phyloP scores from a whole-genome alignment of 441 rosid species.

The Macaranga tanarius region DNA sequence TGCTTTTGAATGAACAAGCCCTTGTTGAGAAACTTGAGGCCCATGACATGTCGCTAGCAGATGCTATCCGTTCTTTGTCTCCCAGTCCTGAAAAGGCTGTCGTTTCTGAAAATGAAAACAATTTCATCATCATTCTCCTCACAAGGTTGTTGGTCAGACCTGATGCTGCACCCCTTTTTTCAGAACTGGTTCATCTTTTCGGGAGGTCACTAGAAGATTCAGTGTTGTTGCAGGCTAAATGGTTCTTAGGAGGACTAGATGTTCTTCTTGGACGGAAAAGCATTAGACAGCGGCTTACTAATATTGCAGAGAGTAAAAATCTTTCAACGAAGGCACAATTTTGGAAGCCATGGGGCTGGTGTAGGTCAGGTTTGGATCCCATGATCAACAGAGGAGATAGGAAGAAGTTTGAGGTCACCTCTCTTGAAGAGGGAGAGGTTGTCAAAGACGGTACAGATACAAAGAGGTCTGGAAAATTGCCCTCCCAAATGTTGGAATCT shows the following conservation, averaged over 20 bases:
- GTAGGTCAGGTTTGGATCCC: constrained; percentile 41
- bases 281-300: constrained; percentile 76
- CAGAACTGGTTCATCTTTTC: constrained; percentile 93
- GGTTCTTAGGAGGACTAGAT: constrained; percentile 89
- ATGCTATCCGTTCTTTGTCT: constrained; percentile 73
- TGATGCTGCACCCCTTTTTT: constrained; percentile 93
- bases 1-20: constrained; percentile 96
- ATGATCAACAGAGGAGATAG: constrained; percentile 49
- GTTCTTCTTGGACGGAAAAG: constrained; percentile 94
- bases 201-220: constrained; percentile 96
- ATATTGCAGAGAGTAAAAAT: constrained; percentile 73
- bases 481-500: constrained; percentile 39
- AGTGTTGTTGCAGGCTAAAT: constrained; percentile 84
- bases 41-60: constrained; percentile 67
- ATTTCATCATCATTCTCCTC: constrained; percentile 80
- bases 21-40: constrained; percentile 79
- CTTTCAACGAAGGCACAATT: constrained; percentile 80
- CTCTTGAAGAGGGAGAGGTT: constrained; percentile 94
- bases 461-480: constrained; percentile 49
- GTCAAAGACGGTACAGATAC: constrained; percentile 64
- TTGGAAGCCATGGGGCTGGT: constrained; percentile 99
- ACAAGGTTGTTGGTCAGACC: constrained; percentile 98
- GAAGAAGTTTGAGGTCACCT: constrained; percentile 60
- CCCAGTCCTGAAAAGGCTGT: constrained; percentile 65
- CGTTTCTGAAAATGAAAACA: constrained; percentile 91